Evolutionary conservation across 2,329 filamentous ascomycete species (phyloP).

Genomic region (Lecanicillium sp.): DNA sequence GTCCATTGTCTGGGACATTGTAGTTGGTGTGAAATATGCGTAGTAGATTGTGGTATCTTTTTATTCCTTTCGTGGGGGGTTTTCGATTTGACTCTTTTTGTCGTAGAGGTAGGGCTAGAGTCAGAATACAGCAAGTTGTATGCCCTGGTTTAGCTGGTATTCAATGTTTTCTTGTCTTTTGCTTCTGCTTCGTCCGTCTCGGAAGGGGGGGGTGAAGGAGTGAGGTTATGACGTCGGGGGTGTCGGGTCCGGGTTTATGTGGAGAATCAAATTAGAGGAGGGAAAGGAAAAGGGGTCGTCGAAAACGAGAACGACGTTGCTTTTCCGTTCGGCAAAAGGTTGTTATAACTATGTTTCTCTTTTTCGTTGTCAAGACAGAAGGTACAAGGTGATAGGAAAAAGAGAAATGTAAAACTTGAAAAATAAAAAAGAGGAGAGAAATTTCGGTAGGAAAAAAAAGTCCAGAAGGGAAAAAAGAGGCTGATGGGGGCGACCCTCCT

Average conservation of each 20-base stretch:
- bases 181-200: no score
- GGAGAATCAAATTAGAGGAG: slow-evolving; percentile 4
- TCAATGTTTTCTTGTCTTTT: no score
- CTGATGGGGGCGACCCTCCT: background rate
- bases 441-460: no score
- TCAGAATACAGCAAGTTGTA: no score
- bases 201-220: slow-evolving; percentile 10
- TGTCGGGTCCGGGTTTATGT: background rate
- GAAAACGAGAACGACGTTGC: background rate
- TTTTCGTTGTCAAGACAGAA: no score
- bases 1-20: slow-evolving; percentile 1
- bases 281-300: background rate
- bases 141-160: no score
- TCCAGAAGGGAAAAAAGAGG: background rate
- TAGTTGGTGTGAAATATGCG: background rate
- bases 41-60: background rate
- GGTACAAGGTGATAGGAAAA: background rate
- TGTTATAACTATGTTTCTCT: no score
- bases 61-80: background rate
- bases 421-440: background rate
- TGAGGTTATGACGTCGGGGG: slow-evolving; percentile 12
- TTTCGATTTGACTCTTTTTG: background rate
- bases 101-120: no score
- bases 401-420: background rate
- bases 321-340: no score